These are phyloP conservation scores for peach (Prunus persica) DNA, from an alignment of 306 rosid genomes.

Conservation along the genomic window DNA sequence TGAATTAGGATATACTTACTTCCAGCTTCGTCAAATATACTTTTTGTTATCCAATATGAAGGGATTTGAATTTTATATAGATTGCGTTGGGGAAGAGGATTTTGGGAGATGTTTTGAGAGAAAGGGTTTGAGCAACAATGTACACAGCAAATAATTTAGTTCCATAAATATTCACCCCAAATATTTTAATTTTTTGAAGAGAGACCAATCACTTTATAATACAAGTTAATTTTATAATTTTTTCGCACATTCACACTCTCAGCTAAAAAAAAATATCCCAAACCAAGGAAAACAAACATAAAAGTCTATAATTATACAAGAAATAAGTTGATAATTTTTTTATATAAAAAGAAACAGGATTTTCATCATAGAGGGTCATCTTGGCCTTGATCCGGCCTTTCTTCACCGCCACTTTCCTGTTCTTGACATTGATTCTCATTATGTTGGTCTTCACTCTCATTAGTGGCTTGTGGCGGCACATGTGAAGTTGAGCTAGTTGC, in stretches of 20 bases:
- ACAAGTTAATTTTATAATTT: slow-evolving; percentile 7
- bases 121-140: too few relatives aligned
- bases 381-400: slow-evolving; percentile 55
- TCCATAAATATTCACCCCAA: background rate
- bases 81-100: too few relatives aligned
- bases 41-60: too few relatives aligned
- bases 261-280: slow-evolving; percentile 1
- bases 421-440: slow-evolving; percentile 53
- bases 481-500: slow-evolving; percentile 62
- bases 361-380: slow-evolving; percentile 43
- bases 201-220: background rate
- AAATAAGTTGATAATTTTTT: background rate
- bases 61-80: too few relatives aligned
- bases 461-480: slow-evolving; percentile 45
- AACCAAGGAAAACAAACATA: slow-evolving; percentile 13
- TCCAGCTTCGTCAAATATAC: too few relatives aligned
- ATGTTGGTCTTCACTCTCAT: slow-evolving; percentile 60
- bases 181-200: too few relatives aligned
- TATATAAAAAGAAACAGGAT: background rate
- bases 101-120: too few relatives aligned
- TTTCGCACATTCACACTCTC: slow-evolving; percentile 1
- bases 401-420: slow-evolving; percentile 56
- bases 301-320: slow-evolving; percentile 20
- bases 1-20: too few relatives aligned
- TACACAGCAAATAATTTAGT: too few relatives aligned